Evolutionary conservation across 768 basidiomycete species (phyloP).

Genomic region (Hypholoma sublateritium): DNA sequence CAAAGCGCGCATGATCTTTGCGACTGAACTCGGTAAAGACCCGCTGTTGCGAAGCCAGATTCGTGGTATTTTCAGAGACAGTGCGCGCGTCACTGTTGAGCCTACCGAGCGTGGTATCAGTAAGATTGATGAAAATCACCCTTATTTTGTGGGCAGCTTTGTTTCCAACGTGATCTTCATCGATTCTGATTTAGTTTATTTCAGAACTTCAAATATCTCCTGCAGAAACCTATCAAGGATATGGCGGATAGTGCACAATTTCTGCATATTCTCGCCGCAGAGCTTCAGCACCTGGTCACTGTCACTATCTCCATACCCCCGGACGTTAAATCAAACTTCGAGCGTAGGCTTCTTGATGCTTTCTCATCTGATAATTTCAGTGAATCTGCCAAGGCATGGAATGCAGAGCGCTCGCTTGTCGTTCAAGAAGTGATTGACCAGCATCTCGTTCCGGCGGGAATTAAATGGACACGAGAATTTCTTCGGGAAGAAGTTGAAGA

Average conservation of each 20-base stretch:
- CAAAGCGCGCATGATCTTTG: slow-evolving; percentile 79
- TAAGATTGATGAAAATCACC: slow-evolving; percentile 76
- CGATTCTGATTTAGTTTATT: slow-evolving; percentile 3
- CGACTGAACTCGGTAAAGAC: slow-evolving; percentile 91
- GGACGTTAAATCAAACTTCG: slow-evolving; percentile 63
- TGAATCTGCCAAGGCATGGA: slow-evolving; percentile 89
- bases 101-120: slow-evolving; percentile 86
- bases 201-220: slow-evolving; percentile 94
- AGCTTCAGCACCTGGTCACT: slow-evolving; percentile 83
- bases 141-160: slow-evolving; percentile 58
- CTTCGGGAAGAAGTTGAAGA: slow-evolving; percentile 91
- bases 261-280: slow-evolving; percentile 87
- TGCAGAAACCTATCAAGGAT: slow-evolving; percentile 68
- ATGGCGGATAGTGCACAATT: slow-evolving; percentile 80
- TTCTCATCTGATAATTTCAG: slow-evolving; percentile 85
- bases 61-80: slow-evolving; percentile 70
- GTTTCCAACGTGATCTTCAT: background rate
- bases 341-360: slow-evolving; percentile 74
- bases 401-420: slow-evolving; percentile 76
- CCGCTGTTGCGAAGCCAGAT: slow-evolving; percentile 81
- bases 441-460: slow-evolving; percentile 78
- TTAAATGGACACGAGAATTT: slow-evolving; percentile 90
- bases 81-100: slow-evolving; percentile 73
- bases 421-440: slow-evolving; percentile 78
- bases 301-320: slow-evolving; percentile 68